A percentile compares a stretch with the other conserved stretches of the same genome.
These are phyloP conservation scores for Calonectria henricotiae DNA, from an alignment of 2,329 filamentous ascomycete genomes.

Conservation along the genomic window DNA sequence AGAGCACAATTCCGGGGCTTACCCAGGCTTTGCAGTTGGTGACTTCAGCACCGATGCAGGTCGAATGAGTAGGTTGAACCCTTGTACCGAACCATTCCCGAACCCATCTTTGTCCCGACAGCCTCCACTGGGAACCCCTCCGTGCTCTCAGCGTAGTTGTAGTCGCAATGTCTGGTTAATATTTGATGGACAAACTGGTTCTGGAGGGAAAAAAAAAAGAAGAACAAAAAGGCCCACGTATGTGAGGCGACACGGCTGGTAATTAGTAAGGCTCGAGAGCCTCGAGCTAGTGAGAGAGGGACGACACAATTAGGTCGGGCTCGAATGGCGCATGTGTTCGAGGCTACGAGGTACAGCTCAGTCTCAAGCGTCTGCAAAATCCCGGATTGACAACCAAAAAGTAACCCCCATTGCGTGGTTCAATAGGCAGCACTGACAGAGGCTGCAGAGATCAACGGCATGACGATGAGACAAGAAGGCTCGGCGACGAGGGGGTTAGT, in stretches of 20 bases:
- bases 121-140: conserved; percentile 9
- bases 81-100: conserved; percentile 19
- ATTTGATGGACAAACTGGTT: background rate
- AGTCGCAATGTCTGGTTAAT: background rate
- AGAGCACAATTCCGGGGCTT: conserved; percentile 25
- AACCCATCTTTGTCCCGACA: conserved; percentile 25
- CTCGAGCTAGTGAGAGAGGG: conserved; percentile 3
- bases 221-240: background rate
- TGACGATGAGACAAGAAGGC: conserved; percentile 26
- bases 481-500: conserved; percentile 22
- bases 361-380: background rate
- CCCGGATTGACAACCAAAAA: conserved; percentile 5
- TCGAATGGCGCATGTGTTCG: background rate
- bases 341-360: conserved; percentile 7
- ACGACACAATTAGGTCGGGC: background rate
- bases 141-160: background rate
- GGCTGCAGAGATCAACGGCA: conserved; percentile 31
- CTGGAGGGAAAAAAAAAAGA: background rate
- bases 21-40: conserved; percentile 20
- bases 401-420: background rate
- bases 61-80: conserved; percentile 23
- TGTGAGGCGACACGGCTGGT: no score
- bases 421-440: conserved; percentile 8
- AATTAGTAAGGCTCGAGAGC: background rate
- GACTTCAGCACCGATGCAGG: conserved; percentile 20